Evolutionary conservation across 106 monocot genomes (phyloP).

Genomic region (Dioscorea alata): DNA sequence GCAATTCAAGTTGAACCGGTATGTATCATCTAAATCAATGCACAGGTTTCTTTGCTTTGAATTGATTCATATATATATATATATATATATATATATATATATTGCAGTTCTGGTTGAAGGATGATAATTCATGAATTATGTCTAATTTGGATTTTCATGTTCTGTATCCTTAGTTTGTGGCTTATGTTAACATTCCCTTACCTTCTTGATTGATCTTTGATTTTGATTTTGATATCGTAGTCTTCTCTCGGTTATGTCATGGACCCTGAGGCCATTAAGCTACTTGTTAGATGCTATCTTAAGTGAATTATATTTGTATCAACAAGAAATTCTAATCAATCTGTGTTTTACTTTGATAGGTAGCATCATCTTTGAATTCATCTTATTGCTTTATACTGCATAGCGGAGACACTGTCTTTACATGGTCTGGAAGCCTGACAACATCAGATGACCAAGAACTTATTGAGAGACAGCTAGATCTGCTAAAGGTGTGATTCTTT

Average conservation of each 20-base stretch:
- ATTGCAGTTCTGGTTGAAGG: neutral
- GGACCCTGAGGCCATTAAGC: too few species aligned
- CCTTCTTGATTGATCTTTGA: too few species aligned
- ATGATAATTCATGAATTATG: too few species aligned
- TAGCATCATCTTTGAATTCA: slow-evolving; percentile 84
- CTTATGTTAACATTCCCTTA: too few species aligned
- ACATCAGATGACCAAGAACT: slow-evolving; percentile 70
- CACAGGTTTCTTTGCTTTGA: neutral
- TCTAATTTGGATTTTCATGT: too few species aligned
- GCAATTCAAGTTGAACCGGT: slow-evolving; percentile 94
- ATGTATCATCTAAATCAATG: slow-evolving; percentile 10
- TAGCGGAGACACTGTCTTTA: slow-evolving; percentile 61
- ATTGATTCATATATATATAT: neutral
- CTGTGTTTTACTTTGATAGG: slow-evolving; percentile 40
- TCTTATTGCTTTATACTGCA: slow-evolving; percentile 90
- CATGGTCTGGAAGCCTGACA: slow-evolving; percentile 78
- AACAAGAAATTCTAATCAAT: neutral
- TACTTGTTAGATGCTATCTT: too few species aligned
- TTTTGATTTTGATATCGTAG: too few species aligned
- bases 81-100: too few species aligned
- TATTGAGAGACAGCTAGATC: slow-evolving; percentile 77
- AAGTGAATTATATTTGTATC: neutral
- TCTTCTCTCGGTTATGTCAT: too few species aligned
- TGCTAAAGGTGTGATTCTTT: slow-evolving; percentile 67
- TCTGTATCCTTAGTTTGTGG: too few species aligned